Conservation (phyloP, 2,329 filamentous ascomycete species). For the Aphanocladium album region DNA sequence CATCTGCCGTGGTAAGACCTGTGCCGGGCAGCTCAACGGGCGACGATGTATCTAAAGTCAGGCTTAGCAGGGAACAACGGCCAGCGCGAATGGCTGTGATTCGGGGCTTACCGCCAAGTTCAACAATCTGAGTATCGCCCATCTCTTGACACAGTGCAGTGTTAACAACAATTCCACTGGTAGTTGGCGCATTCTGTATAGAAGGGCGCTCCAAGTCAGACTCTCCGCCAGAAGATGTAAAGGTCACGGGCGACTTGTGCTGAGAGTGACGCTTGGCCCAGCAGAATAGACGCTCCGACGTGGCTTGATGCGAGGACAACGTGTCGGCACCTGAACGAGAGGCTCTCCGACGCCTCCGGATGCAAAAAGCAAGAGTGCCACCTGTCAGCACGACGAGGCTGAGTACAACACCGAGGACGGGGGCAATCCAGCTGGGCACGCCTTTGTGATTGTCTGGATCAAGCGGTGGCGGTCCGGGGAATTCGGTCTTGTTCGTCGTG, state of each 20-base stretch:
- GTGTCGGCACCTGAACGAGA: not conserved
- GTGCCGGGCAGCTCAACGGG: slow-evolving; percentile 42
- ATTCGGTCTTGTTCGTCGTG: slow-evolving; percentile 14
- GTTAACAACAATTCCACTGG: not conserved
- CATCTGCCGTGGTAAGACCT: slow-evolving; percentile 33
- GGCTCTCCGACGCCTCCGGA: slow-evolving; percentile 39
- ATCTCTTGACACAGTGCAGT: slow-evolving; percentile 30
- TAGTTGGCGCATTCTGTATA: not conserved
- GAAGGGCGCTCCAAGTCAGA: not conserved
- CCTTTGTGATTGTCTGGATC: slow-evolving; percentile 26
- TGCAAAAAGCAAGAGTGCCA: slow-evolving; percentile 44
- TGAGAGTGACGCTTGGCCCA: slow-evolving; percentile 46
- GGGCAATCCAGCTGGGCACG: slow-evolving; percentile 53
- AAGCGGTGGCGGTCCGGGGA: slow-evolving; percentile 17
- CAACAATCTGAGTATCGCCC: slow-evolving; percentile 38
- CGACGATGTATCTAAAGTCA: slow-evolving; percentile 36
- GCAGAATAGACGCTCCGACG: slow-evolving; percentile 39
- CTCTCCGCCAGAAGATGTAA: not conserved
- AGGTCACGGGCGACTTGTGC: not conserved
- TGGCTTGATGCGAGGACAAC: slow-evolving; percentile 28
- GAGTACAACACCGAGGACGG: slow-evolving; percentile 57
- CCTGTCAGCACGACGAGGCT: slow-evolving; percentile 52
- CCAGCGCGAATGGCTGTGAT: not conserved
- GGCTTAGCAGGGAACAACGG: not conserved
- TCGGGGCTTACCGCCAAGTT: slow-evolving; percentile 40